phyloP scores from a whole-genome alignment of 2,329 filamentous ascomycete species.

The Fusarium verticillioides region DNA sequence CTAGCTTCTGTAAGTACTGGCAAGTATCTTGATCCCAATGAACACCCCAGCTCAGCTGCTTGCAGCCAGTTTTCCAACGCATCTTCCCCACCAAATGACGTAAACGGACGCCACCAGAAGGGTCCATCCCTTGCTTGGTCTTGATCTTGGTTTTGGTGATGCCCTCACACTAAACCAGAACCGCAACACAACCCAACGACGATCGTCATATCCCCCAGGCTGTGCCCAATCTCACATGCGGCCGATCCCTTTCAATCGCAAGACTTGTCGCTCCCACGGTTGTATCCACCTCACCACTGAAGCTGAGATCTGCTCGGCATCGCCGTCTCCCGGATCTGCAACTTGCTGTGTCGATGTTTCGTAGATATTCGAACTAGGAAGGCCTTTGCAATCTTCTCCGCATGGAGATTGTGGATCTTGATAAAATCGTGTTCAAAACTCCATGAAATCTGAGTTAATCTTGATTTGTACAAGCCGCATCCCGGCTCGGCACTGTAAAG shows the following conservation, averaged over 20 bases:
- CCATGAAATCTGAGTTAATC: slow-evolving; percentile 9
- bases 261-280: not conserved
- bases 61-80: slow-evolving; percentile 28
- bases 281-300: slow-evolving; percentile 8
- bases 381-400: slow-evolving; percentile 4
- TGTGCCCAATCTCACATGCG: slow-evolving; percentile 10
- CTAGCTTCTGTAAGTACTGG: not conserved
- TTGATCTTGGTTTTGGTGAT: slow-evolving; percentile 20
- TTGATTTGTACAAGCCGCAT: slow-evolving; percentile 8
- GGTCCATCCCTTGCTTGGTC: slow-evolving; percentile 11
- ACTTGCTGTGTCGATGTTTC: slow-evolving; percentile 26
- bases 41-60: slow-evolving; percentile 11
- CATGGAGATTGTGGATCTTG: slow-evolving; percentile 19
- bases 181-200: slow-evolving; percentile 19
- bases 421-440: not conserved
- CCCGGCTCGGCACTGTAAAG: slow-evolving; percentile 13
- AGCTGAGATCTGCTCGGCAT: slow-evolving; percentile 34
- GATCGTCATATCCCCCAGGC: slow-evolving; percentile 29
- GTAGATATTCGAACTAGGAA: not conserved
- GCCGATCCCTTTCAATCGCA: slow-evolving; percentile 7
- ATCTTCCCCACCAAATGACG: slow-evolving; percentile 36
- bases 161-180: slow-evolving; percentile 31
- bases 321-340: slow-evolving; percentile 32
- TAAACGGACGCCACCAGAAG: slow-evolving; percentile 27
- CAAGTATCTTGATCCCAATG: not conserved